phyloP scores from a whole-genome alignment of 495 filamentous ascomycete genomes.

The Penicillium arizonense region DNA sequence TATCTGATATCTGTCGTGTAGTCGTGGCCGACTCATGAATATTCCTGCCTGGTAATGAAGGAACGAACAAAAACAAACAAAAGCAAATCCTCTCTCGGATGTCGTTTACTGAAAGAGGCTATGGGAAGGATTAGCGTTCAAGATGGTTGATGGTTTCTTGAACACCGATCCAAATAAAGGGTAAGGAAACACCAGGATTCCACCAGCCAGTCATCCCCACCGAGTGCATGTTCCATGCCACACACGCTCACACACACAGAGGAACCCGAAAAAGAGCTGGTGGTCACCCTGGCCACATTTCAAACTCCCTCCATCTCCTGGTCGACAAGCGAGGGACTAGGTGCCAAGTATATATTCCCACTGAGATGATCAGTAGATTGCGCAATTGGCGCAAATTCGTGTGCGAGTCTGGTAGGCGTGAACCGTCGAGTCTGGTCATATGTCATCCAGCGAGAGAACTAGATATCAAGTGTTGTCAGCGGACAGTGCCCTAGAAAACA shows the following conservation, averaged over 20 bases:
- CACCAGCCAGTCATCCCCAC: not conserved
- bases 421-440: slow-evolving; percentile 31
- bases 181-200: not conserved
- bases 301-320: slow-evolving; percentile 11
- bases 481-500: not conserved
- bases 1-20: slow-evolving; percentile 14
- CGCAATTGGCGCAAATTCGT: slow-evolving; percentile 22
- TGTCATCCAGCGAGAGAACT: slow-evolving; percentile 45
- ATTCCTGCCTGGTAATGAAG: slow-evolving; percentile 4
- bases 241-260: not conserved
- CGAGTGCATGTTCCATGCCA: not conserved
- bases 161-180: not conserved
- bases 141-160: not conserved
- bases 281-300: not conserved
- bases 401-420: slow-evolving; percentile 28
- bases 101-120: slow-evolving; percentile 1
- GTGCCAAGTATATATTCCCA: slow-evolving; percentile 1
- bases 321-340: not conserved
- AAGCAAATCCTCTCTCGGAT: not conserved
- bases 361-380: slow-evolving; percentile 14
- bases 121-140: not conserved
- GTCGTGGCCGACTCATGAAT: slow-evolving; percentile 10
- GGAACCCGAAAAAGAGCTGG: not conserved
- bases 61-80: slow-evolving; percentile 3
- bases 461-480: not conserved